These are phyloP conservation scores for Pugionium cornutum DNA, from an alignment of 345 rosid species.

Conservation along the genomic window DNA sequence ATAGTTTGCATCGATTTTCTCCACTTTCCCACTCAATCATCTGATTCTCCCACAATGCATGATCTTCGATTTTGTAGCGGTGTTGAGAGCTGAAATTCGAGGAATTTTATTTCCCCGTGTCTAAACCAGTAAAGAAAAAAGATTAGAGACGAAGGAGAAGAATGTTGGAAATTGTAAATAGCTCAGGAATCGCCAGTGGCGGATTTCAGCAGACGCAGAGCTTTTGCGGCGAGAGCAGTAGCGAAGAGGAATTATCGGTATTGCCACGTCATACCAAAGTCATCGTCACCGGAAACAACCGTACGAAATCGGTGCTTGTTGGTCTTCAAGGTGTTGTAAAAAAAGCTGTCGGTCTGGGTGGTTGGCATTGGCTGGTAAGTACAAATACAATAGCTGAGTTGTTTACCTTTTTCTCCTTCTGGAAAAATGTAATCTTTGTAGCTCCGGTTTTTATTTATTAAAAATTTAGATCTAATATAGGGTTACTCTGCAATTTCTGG, in stretches of 20 bases:
- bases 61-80: slow-evolving; percentile 51
- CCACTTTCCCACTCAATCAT: slow-evolving; percentile 29
- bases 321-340: slow-evolving; percentile 95
- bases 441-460: not conserved
- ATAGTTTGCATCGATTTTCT: slow-evolving; percentile 29
- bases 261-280: slow-evolving; percentile 95
- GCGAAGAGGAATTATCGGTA: slow-evolving; percentile 96
- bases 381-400: not conserved
- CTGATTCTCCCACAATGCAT: slow-evolving; percentile 52
- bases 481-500: not conserved
- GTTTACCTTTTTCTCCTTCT: not conserved
- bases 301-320: slow-evolving; percentile 93
- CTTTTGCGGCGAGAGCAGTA: slow-evolving; percentile 63
- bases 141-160: not conserved
- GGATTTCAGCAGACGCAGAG: slow-evolving; percentile 70
- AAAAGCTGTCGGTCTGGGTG: slow-evolving; percentile 96
- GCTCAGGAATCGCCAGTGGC: slow-evolving; percentile 58
- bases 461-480: not conserved
- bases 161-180: slow-evolving; percentile 82
- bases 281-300: slow-evolving; percentile 91
- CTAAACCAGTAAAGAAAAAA: not conserved
- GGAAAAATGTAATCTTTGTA: slow-evolving; percentile 23
- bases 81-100: slow-evolving; percentile 35
- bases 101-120: slow-evolving; percentile 7
- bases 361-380: slow-evolving; percentile 98